phyloP scores from a whole-genome alignment of 305 asterid genomes.

The Ilex paraguariensis region DNA sequence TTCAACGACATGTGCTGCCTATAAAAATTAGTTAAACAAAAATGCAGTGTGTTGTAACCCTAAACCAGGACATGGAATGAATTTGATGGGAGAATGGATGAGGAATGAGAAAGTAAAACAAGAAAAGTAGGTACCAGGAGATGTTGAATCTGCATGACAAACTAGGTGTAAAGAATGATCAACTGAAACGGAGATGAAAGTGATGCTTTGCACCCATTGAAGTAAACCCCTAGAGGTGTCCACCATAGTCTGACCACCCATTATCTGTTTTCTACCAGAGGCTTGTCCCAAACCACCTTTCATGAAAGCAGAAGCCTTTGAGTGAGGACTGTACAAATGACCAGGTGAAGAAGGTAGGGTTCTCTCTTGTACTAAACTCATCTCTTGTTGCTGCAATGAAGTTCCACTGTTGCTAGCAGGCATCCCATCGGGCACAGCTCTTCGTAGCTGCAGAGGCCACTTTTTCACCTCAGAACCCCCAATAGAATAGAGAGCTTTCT shows the following conservation, averaged over 20 bases:
- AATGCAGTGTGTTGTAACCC: no score
- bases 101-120: neutral
- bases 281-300: constrained; percentile 84
- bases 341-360: constrained; percentile 60
- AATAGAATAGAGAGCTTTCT: constrained; percentile 89
- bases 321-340: constrained; percentile 67
- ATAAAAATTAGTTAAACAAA: no score
- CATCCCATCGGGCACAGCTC: constrained; percentile 85
- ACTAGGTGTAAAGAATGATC: constrained; percentile 91
- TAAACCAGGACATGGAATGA: no score
- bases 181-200: constrained; percentile 80
- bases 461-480: constrained; percentile 97
- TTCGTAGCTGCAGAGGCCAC: constrained; percentile 96
- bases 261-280: constrained; percentile 75
- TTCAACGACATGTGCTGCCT: no score
- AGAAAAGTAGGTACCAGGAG: constrained; percentile 47
- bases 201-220: constrained; percentile 97
- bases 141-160: constrained; percentile 70
- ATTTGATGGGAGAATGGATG: neutral
- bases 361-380: constrained; percentile 80
- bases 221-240: constrained; percentile 89
- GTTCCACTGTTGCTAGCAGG: constrained; percentile 80
- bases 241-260: constrained; percentile 62
- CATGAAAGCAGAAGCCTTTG: constrained; percentile 71
- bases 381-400: constrained; percentile 85